Evolutionary conservation across 1,284 basidiomycete genomes (phyloP).

Genomic region (Sanghuangporus sanghuang): DNA sequence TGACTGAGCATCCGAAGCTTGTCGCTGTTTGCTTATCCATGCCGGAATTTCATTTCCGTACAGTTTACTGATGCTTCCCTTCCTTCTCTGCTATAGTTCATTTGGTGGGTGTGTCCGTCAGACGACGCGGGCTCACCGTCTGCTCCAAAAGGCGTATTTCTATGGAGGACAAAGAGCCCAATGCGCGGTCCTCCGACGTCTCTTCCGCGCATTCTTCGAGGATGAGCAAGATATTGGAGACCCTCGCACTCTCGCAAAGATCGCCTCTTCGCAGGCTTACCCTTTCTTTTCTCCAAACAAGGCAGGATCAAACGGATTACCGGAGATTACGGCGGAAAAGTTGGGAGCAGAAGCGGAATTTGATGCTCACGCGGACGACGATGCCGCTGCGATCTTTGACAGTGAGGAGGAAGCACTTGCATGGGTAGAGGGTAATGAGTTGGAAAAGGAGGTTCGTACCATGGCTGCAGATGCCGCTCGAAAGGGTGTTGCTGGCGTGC

Average conservation of each 20-base stretch:
- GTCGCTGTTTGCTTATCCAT: not conserved
- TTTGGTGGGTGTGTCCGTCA: constrained; percentile 59
- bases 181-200: constrained; percentile 44
- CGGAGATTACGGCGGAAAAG: not conserved
- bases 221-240: constrained; percentile 62
- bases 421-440: constrained; percentile 56
- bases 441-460: constrained; percentile 60
- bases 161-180: constrained; percentile 64
- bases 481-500: constrained; percentile 75
- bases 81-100: constrained; percentile 32
- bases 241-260: constrained; percentile 50
- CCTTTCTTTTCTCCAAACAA: constrained; percentile 40
- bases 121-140: constrained; percentile 66
- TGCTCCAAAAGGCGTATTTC: constrained; percentile 66
- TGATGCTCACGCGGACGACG: constrained; percentile 4
- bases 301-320: not conserved
- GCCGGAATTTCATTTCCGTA: not conserved
- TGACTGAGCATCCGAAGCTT: not conserved
- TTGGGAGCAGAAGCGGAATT: not conserved
- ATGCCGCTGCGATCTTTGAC: constrained; percentile 4
- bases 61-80: not conserved
- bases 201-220: constrained; percentile 68
- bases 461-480: constrained; percentile 62
- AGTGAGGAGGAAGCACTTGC: constrained; percentile 8
- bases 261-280: constrained; percentile 48